Conservation (phyloP, 495 filamentous ascomycete species). For the Tricharina praecox region DNA sequence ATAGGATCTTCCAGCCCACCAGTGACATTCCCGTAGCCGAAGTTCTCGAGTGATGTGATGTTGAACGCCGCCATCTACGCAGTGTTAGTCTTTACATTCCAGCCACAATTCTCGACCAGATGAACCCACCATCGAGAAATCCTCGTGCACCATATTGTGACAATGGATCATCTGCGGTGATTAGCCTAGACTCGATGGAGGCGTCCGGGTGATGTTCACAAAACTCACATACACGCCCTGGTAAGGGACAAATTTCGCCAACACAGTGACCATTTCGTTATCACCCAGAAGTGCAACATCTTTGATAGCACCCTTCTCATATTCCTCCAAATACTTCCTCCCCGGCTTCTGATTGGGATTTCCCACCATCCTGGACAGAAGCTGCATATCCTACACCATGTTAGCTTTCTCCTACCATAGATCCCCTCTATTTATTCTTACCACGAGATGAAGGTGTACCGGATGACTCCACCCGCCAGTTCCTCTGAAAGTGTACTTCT, state of each 20-base stretch:
- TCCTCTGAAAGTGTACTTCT: slow-evolving; percentile 36
- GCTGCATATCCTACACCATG: slow-evolving; percentile 34
- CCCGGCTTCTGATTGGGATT: slow-evolving; percentile 17
- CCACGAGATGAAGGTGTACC: slow-evolving; percentile 40
- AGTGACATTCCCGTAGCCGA: slow-evolving; percentile 33
- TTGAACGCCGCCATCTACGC: slow-evolving; percentile 42
- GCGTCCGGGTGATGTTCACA: too few species aligned
- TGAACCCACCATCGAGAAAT: slow-evolving; percentile 4
- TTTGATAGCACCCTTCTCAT: slow-evolving; percentile 37
- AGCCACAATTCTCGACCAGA: too few species aligned
- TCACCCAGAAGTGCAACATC: slow-evolving; percentile 36
- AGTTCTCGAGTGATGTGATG: slow-evolving; percentile 32
- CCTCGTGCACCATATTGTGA: slow-evolving; percentile 10
- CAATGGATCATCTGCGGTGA: neutral
- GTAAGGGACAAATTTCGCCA: slow-evolving; percentile 35
- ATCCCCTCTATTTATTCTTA: slow-evolving; percentile 32
- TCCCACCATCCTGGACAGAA: slow-evolving; percentile 24
- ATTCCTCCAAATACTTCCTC: slow-evolving; percentile 29
- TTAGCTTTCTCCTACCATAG: slow-evolving; percentile 31
- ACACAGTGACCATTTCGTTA: slow-evolving; percentile 20
- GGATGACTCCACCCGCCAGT: slow-evolving; percentile 37
- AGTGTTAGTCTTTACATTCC: neutral
- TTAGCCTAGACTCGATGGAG: too few species aligned
- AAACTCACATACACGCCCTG: slow-evolving; percentile 36
- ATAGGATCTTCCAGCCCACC: slow-evolving; percentile 28